Conservation (phyloP, 768 basidiomycete species). For the Rhodotorula babjevae region DNA sequence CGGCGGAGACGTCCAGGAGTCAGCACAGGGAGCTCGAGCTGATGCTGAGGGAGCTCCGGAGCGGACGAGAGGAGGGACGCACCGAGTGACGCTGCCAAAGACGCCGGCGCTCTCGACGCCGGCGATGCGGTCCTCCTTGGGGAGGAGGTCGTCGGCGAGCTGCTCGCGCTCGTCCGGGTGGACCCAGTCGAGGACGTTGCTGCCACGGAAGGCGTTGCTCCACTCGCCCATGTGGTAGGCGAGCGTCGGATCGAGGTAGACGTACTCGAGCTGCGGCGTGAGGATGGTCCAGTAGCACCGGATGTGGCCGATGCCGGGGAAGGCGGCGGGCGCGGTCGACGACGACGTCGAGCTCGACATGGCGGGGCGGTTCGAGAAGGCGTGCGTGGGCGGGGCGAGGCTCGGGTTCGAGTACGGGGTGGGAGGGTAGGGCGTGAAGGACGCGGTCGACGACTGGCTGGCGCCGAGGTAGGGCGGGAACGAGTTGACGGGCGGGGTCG, state of each 20-base stretch:
- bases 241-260: constrained; percentile 41
- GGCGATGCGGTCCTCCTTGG: constrained; percentile 20
- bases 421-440: neutral
- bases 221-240: constrained; percentile 34
- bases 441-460: neutral
- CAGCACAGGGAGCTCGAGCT: neutral
- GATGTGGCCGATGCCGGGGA: constrained; percentile 31
- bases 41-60: too few relatives aligned
- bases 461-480: too few relatives aligned
- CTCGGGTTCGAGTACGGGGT: neutral
- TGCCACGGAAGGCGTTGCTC: constrained; percentile 18
- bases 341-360: neutral
- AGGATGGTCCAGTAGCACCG: constrained; percentile 44
- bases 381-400: neutral
- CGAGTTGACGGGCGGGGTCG: neutral
- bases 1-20: too few relatives aligned
- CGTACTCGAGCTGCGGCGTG: constrained; percentile 36
- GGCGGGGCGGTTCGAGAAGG: neutral
- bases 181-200: constrained; percentile 40
- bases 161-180: constrained; percentile 40
- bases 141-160: constrained; percentile 28
- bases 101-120: constrained; percentile 35
- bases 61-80: neutral
- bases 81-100: constrained; percentile 43
- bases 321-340: neutral